Percentiles rank a stretch among this genome's conserved stretches.
These are phyloP conservation scores for Babesia bovis DNA, from an alignment of 169 alveolate genomes.

Conservation along the genomic window DNA sequence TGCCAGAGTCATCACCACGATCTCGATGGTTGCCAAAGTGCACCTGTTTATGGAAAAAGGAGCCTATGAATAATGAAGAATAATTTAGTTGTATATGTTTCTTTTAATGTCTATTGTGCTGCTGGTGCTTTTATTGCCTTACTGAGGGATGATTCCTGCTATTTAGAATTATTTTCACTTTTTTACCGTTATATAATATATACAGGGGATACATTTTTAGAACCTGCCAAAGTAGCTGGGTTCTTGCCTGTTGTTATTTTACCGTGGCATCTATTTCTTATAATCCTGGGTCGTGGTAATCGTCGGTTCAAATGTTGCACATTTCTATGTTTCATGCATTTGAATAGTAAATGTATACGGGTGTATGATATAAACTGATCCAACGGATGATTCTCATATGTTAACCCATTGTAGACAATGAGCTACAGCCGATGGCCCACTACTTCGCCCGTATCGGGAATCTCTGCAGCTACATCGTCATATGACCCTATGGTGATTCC, in stretches of 20 bases:
- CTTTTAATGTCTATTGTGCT: not conserved
- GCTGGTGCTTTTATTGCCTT: constrained; percentile 12
- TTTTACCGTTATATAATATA: not conserved
- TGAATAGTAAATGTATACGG: not conserved
- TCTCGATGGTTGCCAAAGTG: not conserved
- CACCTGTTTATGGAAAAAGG: not conserved
- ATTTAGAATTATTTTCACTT: not conserved
- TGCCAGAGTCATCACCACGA: not conserved
- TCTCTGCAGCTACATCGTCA: not conserved
- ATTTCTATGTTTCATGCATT: not conserved
- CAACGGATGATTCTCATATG: not conserved
- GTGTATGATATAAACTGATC: too few relatives aligned
- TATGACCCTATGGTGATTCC: not conserved
- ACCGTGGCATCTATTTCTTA: too few relatives aligned
- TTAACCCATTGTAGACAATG: not conserved
- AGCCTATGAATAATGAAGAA: not conserved
- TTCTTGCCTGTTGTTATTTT: not conserved
- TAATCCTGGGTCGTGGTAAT: too few relatives aligned
- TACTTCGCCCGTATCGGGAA: not conserved
- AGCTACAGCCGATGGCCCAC: constrained; percentile 4
- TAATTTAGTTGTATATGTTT: not conserved
- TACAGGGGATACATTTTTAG: not conserved
- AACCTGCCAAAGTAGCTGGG: not conserved
- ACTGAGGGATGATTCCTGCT: constrained; percentile 2
- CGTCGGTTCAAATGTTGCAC: not conserved